Evolutionary conservation across 2,329 filamentous ascomycete genomes (phyloP).

Genomic region (Colletotrichum tanaceti): DNA sequence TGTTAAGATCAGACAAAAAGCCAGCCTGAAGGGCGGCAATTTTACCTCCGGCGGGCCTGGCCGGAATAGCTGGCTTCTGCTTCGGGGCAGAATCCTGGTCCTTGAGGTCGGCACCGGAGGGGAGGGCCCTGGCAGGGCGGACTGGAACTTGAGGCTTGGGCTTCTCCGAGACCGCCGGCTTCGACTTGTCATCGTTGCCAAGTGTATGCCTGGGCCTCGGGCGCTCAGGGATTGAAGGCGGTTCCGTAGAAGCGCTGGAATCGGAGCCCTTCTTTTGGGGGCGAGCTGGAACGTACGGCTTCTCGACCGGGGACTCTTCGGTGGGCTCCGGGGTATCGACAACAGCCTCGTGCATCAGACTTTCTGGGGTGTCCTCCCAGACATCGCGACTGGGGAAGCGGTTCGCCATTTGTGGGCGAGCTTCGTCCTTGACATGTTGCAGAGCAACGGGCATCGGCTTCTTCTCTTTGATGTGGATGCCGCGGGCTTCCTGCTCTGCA

Average conservation of each 20-base stretch:
- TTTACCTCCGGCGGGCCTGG: conserved; percentile 82
- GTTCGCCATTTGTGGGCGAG: conserved; percentile 68
- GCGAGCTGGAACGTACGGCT: conserved; percentile 71
- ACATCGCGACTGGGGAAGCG: conserved; percentile 93
- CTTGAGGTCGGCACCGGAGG: conserved; percentile 56
- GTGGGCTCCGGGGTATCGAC: conserved; percentile 64
- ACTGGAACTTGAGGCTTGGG: conserved; percentile 71
- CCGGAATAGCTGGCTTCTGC: conserved; percentile 85
- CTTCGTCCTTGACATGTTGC: conserved; percentile 45
- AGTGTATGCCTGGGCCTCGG: conserved; percentile 62
- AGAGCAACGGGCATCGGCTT: conserved; percentile 47
- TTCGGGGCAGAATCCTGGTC: conserved; percentile 65
- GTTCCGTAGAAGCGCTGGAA: conserved; percentile 47
- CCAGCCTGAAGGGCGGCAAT: conserved; percentile 91
- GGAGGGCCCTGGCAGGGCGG: conserved; percentile 66
- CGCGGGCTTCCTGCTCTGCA: conserved; percentile 66
- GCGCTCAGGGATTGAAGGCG: conserved; percentile 62
- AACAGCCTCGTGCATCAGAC: conserved; percentile 81
- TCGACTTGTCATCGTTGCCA: conserved; percentile 54
- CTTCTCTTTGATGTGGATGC: conserved; percentile 61
- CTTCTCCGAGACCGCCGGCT: conserved; percentile 61
- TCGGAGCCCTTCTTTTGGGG: conserved; percentile 58
- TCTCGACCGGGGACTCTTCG: conserved; percentile 59
- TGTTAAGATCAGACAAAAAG: conserved; percentile 94
- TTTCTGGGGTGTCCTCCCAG: conserved; percentile 94